phyloP scores from a whole-genome alignment of 2,329 filamentous ascomycete genomes.

The Hysterium pulicare region DNA sequence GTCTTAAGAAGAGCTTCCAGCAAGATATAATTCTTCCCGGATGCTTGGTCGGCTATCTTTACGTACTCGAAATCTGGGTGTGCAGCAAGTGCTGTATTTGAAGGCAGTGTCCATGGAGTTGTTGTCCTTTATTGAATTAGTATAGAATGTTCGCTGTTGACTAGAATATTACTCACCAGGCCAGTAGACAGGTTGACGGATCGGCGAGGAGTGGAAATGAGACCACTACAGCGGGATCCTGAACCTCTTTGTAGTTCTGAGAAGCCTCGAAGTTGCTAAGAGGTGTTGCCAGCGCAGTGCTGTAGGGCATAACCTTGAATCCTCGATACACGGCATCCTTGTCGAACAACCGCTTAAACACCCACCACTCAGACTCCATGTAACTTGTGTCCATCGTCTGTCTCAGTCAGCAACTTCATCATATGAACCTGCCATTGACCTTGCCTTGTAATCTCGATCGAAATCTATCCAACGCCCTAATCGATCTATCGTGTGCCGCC shows the following conservation, averaged over 20 bases:
- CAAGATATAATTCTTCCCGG: constrained; percentile 79
- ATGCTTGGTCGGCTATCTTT: constrained; percentile 79
- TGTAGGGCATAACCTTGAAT: constrained; percentile 92
- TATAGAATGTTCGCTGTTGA: too few species aligned
- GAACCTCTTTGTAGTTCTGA: constrained; percentile 91
- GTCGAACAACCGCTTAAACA: constrained; percentile 88
- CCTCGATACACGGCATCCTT: constrained; percentile 88
- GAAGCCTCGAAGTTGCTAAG: constrained; percentile 92
- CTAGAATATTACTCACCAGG: constrained; percentile 54
- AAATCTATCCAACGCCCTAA: constrained; percentile 97
- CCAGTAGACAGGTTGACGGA: constrained; percentile 70
- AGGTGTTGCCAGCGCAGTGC: constrained; percentile 82
- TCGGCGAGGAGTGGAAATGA: constrained; percentile 80
- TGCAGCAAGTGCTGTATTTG: constrained; percentile 72
- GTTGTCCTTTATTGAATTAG: constrained; percentile 57
- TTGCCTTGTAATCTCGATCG: constrained; percentile 90
- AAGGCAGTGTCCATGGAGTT: constrained; percentile 82
- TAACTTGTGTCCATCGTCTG: constrained; percentile 91
- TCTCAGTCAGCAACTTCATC: not conserved
- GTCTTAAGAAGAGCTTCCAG: constrained; percentile 77
- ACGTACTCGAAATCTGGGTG: constrained; percentile 83
- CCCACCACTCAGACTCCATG: constrained; percentile 97
- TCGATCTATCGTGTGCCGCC: constrained; percentile 82
- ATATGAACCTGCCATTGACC: constrained; percentile 2
- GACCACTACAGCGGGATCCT: constrained; percentile 85